Evolutionary conservation across 352 stramenopile species (phyloP), one percentile per base, ranked within the genome.

Genomic region (Poterioochromonas sp.): DNA sequence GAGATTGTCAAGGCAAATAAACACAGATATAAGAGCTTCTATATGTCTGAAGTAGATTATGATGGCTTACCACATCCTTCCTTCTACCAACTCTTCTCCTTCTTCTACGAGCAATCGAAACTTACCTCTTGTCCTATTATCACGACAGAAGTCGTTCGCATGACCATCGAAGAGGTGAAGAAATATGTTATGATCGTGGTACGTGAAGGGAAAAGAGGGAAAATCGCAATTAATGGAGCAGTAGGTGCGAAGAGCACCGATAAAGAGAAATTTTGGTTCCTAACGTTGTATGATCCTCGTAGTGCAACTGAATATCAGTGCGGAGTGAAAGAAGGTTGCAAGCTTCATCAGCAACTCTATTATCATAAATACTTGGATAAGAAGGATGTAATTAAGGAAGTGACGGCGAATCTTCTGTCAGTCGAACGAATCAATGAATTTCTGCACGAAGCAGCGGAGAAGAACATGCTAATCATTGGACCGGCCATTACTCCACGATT

Each of bases 201-300:
- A 22, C 40, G 71, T 26, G 53, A 71, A 47, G 62, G 62, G 11
- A 32, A 65, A 22, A 11, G 15, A 44, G 11, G 18, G 12, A 39
- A 5, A 68, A 68, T 26, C 5, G 29, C 58, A 68, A 68, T 26
- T 18, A 39, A 32, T 29, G 8, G 26, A 68, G 29, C 12, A 68
- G 58, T 18, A 37, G 12, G 5, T 40, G 29, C 29, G 12, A 39
- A 11, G 5, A 68, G 12, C 20, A 68, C 3, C 39, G 49, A 37
- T 3, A 77, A 40, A 26, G 77, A 58, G 5, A 78, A 32, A 15
- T 79, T 41, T 15, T n/a, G 60, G 3, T 81, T 71, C 53, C 8
- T 69, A 1, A 81, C 77, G 40, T 20, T 69, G 0, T 81, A 81
- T 53, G 77, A 81, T 69, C 77, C 77, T 20, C 43, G 71, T 22